A percentile compares a stretch with the other conserved stretches of the same genome.
These are phyloP conservation scores for Linderniella brevidens DNA, from an alignment of 257 asterid species.

Conservation along the genomic window DNA sequence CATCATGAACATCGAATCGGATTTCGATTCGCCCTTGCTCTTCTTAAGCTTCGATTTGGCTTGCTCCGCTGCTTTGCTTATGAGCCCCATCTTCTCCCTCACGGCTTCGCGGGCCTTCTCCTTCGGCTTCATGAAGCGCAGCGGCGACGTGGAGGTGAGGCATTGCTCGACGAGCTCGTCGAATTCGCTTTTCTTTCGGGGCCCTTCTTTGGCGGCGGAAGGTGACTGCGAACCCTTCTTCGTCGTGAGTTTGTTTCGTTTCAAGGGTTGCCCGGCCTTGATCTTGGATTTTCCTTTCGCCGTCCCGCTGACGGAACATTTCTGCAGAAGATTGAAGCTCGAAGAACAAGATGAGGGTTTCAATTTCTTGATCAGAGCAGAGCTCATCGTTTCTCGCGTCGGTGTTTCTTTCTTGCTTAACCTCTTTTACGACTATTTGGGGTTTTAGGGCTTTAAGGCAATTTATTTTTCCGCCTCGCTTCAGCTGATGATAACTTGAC, in stretches of 20 bases:
- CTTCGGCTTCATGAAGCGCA: conserved; percentile 61
- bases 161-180: conserved; percentile 58
- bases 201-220: conserved; percentile 25
- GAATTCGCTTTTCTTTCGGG: conserved; percentile 35
- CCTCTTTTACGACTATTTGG: too few species aligned
- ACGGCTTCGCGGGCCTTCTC: conserved; percentile 52
- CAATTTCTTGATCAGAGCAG: conserved; percentile 25
- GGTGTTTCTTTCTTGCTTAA: too few species aligned
- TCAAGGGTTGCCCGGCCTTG: conserved; percentile 44
- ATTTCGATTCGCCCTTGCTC: conserved; percentile 18
- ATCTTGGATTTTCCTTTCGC: conserved; percentile 78
- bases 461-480: too few species aligned
- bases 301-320: conserved; percentile 77
- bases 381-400: conserved; percentile 17
- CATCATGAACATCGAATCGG: conserved; percentile 30
- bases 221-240: conserved; percentile 36
- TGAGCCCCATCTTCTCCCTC: conserved; percentile 71
- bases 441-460: too few species aligned
- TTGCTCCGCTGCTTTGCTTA: conserved; percentile 44
- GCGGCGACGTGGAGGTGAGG: conserved; percentile 45
- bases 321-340: conserved; percentile 40
- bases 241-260: conserved; percentile 41
- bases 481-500: too few species aligned
- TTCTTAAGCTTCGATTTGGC: conserved; percentile 50
- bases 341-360: conserved; percentile 28